Base-by-base conservation (phyloP, 352 stramenopile species). In the Phytophthora cryptogea region DNA sequence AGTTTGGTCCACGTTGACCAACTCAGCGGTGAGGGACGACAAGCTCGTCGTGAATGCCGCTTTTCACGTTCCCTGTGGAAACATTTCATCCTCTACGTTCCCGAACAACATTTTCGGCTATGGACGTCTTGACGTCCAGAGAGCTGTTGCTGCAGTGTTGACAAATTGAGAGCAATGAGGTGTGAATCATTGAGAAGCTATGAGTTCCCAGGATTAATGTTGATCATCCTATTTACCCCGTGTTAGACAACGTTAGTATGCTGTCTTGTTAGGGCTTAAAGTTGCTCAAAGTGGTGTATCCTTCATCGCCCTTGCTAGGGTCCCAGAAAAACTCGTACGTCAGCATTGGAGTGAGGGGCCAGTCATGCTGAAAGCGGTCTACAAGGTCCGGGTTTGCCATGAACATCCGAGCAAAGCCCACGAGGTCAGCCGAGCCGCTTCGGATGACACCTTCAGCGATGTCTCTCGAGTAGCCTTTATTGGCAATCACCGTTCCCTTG, bases 361-460 rank as follows among this genome's bases (percentile, higher is more conserved):
- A 53, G n/a, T 59, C 52, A 30, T 62, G 57, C 41, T 59, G 36
- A 47, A 78, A 71, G 8, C 58, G 68, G 4, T 72, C 55, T 8
- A 73, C 66, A 31, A 83, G 59, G 51, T 83, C 72, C 8, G 74
- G 74, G 36, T 74, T 83, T 27, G 58, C 31, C 48, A 78, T 78
- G 59, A 75, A 84, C 43, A 47, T 56, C 5, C 63, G 65, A 16
- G 59, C 66, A 20, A 80, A 85, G 27, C 60, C 63, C 40, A 84
- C 64, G 9, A 73, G 56, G 30, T 85, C 71, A 16, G 67, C 62
- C 6, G 49, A 36, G 17, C 71, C 71, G 9, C 53, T 63, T 35
- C 48, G 49, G 20, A 84, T 37, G 9, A 58, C 54, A 1, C 53
- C 60, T 35, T 78, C 58, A 0, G 67, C 70, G 0, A 40, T 54